Evolutionary conservation across 352 stramenopile species (phyloP).

Genomic region (Pythium plurisporium): DNA sequence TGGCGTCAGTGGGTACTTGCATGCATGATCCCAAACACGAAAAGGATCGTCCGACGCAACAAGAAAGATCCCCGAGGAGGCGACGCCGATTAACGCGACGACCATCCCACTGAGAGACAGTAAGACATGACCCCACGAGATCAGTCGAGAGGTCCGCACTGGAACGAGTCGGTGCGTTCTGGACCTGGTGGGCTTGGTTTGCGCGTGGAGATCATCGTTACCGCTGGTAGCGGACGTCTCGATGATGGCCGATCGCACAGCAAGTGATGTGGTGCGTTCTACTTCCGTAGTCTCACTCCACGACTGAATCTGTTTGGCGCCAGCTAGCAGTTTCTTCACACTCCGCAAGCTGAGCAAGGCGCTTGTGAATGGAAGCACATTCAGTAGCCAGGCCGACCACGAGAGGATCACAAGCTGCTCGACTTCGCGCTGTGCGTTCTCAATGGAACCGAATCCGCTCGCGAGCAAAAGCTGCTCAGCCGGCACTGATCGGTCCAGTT

Average conservation of each 20-base stretch:
- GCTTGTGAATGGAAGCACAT: slow-evolving; percentile 8
- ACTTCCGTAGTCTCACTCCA: not conserved
- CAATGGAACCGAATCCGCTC: not conserved
- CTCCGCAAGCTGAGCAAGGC: slow-evolving; percentile 12
- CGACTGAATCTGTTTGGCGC: slow-evolving; percentile 5
- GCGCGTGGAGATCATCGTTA: not conserved
- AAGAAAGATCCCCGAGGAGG: slow-evolving; percentile 1
- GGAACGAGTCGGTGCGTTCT: not conserved
- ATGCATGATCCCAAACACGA: not conserved
- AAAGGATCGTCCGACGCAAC: not conserved
- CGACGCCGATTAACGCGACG: slow-evolving; percentile 1
- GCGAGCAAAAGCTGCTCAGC: not conserved
- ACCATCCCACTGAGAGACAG: not conserved
- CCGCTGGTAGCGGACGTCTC: too few relatives aligned
- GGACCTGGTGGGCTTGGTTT: too few relatives aligned
- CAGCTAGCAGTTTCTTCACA: slow-evolving; percentile 2
- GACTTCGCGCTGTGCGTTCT: slow-evolving; percentile 13
- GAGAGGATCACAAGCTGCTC: slow-evolving; percentile 14
- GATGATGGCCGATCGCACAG: too few relatives aligned
- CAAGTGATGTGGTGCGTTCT: not conserved
- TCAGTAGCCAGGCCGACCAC: slow-evolving; percentile 1
- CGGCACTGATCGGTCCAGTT: not conserved
- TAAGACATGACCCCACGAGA: not conserved
- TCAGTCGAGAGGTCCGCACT: not conserved
- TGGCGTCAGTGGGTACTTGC: slow-evolving; percentile 3